These are phyloP conservation scores for Pseudonitzschia delicatissima DNA, from an alignment of 108 stramenopile genomes.

Conservation along the genomic window DNA sequence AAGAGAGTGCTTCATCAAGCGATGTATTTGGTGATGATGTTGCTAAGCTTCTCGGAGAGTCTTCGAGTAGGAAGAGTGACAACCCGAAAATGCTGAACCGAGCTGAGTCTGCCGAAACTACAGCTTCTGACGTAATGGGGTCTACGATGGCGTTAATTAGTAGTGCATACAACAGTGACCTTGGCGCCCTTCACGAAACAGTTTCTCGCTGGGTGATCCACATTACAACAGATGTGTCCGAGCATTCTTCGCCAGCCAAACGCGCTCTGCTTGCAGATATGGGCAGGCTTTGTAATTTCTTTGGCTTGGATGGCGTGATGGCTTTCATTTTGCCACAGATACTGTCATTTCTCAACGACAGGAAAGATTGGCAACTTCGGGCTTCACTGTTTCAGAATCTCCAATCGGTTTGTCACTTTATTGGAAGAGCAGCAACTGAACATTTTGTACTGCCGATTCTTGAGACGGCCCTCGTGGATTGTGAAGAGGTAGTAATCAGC, in stretches of 20 bases:
- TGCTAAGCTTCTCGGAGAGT: conserved; percentile 36
- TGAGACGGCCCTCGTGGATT: conserved; percentile 90
- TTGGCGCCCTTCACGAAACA: conserved; percentile 71
- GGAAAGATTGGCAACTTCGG: conserved; percentile 92
- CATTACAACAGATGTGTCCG: conserved; percentile 83
- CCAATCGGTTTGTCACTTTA: conserved; percentile 84
- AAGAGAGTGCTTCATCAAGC: neutral
- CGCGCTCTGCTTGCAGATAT: conserved; percentile 81
- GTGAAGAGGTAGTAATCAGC: conserved; percentile 79
- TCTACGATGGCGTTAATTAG: conserved; percentile 40
- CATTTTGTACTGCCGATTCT: conserved; percentile 94
- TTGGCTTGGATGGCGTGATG: conserved; percentile 84
- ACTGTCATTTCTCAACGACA: conserved; percentile 91
- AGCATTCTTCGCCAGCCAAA: conserved; percentile 79
- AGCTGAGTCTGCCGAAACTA: conserved; percentile 20
- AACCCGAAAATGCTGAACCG: conserved; percentile 13
- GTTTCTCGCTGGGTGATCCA: conserved; percentile 86
- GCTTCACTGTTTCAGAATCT: conserved; percentile 86
- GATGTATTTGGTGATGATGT: conserved; percentile 51
- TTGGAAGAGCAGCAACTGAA: conserved; percentile 88
- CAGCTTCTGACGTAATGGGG: conserved; percentile 16
- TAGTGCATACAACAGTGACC: conserved; percentile 76
- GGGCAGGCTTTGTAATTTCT: conserved; percentile 87
- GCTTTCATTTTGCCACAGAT: conserved; percentile 90
- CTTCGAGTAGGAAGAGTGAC: neutral